A percentile compares a stretch with the other conserved stretches of the same genome.
Evolutionary conservation across 2,329 filamentous ascomycete species (phyloP).

Genomic region (Hypoxylon sp.): DNA sequence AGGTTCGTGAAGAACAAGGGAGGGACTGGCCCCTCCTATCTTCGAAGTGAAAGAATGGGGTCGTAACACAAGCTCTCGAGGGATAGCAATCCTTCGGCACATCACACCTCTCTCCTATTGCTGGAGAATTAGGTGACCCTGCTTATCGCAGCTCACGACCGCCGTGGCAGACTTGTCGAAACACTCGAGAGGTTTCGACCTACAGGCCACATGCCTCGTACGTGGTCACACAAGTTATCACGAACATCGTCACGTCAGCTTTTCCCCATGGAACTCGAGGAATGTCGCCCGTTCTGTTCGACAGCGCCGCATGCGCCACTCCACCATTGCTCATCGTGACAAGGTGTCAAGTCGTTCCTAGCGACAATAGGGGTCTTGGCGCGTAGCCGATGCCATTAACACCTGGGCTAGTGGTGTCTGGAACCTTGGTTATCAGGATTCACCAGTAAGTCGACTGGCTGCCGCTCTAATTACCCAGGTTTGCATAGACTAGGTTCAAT

Average conservation of each 20-base stretch:
- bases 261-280: conserved; percentile 29
- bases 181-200: conserved; percentile 8
- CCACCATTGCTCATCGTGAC: conserved; percentile 17
- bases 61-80: conserved; percentile 35
- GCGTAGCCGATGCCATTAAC: conserved; percentile 18
- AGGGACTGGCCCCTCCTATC: conserved; percentile 14
- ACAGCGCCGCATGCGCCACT: conserved; percentile 27
- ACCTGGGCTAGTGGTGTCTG: conserved; percentile 11
- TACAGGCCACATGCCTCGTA: conserved; percentile 26
- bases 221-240: conserved; percentile 20
- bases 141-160: conserved; percentile 22
- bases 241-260: conserved; percentile 21
- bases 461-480: conserved; percentile 10
- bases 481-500: conserved; percentile 16
- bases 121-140: conserved; percentile 19
- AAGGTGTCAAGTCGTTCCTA: conserved; percentile 20
- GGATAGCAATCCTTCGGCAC: conserved; percentile 38
- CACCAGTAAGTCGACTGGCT: conserved; percentile 9
- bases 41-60: conserved; percentile 21
- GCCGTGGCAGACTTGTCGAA: conserved; percentile 13
- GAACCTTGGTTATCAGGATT: conserved; percentile 29
- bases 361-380: conserved; percentile 12
- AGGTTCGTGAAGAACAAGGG: conserved; percentile 7
- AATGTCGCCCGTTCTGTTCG: conserved; percentile 29
- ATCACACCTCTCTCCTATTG: conserved; percentile 18